Evolutionary conservation across 2,329 filamentous ascomycete species (phyloP), one percentile per base, ranked within the genome.

Genomic region (Dothiorella sarmentorum): DNA sequence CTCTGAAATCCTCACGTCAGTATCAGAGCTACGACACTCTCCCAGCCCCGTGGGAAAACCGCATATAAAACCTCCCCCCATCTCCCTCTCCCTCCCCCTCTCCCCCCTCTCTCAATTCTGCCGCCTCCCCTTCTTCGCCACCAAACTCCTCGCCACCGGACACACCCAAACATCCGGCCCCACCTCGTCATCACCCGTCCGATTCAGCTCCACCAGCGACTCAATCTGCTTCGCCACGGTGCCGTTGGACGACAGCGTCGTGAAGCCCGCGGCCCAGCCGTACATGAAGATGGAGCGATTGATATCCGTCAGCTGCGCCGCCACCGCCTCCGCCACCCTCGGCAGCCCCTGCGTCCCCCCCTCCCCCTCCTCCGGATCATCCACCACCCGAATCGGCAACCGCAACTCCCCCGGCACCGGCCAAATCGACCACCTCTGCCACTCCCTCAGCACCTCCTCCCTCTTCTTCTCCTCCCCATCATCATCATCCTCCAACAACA

Each of bases 241-340:
- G 20, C 82, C 80, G 67, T 92, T 91, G 61, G 85, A 87, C 3
- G 87, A 90, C 53, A 92, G 73, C 0, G 88, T 91, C 1, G 86
- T 88, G 24, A 82, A 68, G 0, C 80, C 76, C 7, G 76, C 73
- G 9, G 78, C 78, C 89, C 89, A 92, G 15, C 88, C 88, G 66
- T 85, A 85, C 55, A 88, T 75, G 67, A 91, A 90, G 7, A 90
- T 87, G 18, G 86, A 85, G 56, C 79, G 73, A 65, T 90, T 91
- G 59, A 89, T 84, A 11, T 77, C 72, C 0, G 82, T 85, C 53
- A 89, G 74, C 5, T 77, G 73, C 7, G 75, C 64, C 4, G 68
- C 76, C 55, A 79, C 79, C 63, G 66, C 74, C 38, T 65, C 72
- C 11, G 82, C 75, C 13, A 74, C 71, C 2, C 67, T 61, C 20